A percentile compares a stretch with the other conserved stretches of the same genome.
These are phyloP conservation scores for Penicillium sp. DNA, from an alignment of 2,329 filamentous ascomycete species.

Conservation along the genomic window DNA sequence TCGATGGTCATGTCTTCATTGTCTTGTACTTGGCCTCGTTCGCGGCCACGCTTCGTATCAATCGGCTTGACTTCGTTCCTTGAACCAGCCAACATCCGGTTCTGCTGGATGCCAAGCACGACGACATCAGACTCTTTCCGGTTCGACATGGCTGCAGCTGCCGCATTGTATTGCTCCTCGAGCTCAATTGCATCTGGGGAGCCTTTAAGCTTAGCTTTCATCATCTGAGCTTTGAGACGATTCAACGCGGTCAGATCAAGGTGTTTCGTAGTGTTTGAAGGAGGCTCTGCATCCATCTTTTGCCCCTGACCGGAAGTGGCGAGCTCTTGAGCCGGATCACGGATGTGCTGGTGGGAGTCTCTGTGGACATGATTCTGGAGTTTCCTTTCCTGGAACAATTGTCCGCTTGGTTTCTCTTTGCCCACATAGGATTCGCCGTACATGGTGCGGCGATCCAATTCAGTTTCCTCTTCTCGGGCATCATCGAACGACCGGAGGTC, in stretches of 20 bases:
- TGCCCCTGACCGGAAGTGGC: conserved; percentile 53
- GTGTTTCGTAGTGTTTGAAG: conserved; percentile 49
- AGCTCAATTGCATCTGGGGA: conserved; percentile 72
- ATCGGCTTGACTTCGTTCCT: conserved; percentile 72
- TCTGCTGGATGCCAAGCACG: conserved; percentile 83
- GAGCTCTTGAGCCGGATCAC: conserved; percentile 37
- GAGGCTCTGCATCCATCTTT: conserved; percentile 55
- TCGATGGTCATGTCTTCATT: conserved; percentile 96
- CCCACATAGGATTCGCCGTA: conserved; percentile 83
- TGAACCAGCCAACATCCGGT: conserved; percentile 76
- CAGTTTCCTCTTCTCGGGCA: conserved; percentile 86
- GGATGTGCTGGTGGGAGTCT: conserved; percentile 27
- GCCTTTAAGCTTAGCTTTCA: conserved; percentile 87
- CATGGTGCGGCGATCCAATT: conserved; percentile 74
- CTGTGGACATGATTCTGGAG: conserved; percentile 55
- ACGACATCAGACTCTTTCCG: conserved; percentile 65
- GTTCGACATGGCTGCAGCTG: conserved; percentile 61
- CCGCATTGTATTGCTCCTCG: conserved; percentile 78
- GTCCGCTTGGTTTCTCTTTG: conserved; percentile 82
- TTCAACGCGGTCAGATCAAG: conserved; percentile 81
- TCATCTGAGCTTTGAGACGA: conserved; percentile 84
- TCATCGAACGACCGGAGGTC: conserved; percentile 83
- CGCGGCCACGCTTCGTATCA: conserved; percentile 74
- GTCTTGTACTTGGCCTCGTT: conserved; percentile 79
- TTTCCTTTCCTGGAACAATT: conserved; percentile 76